These are phyloP conservation scores for Daldinia concentrica DNA, from an alignment of 495 filamentous ascomycete species.

Conservation along the genomic window DNA sequence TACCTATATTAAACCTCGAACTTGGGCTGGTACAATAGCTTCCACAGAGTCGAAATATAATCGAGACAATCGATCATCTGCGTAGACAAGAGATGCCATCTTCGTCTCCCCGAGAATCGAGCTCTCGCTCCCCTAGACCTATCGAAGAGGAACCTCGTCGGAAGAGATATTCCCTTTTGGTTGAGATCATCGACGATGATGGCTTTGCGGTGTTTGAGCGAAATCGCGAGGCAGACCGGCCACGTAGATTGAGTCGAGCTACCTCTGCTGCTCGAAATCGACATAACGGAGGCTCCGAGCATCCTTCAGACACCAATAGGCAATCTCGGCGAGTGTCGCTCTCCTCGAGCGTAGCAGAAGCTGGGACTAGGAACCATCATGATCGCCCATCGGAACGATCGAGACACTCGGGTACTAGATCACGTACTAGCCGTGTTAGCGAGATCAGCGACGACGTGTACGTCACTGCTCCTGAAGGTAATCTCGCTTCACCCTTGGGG, in stretches of 20 bases:
- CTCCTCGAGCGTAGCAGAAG: background rate
- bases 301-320: background rate
- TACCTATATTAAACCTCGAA: background rate
- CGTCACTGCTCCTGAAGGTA: background rate
- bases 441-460: background rate
- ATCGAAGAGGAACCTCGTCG: background rate
- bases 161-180: constrained; percentile 27
- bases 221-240: background rate
- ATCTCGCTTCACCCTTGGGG: background rate
- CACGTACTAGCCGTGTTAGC: background rate
- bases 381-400: background rate
- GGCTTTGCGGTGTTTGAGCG: background rate
- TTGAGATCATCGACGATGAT: constrained; percentile 30
- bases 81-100: constrained; percentile 18
- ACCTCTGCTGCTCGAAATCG: background rate
- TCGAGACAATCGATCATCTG: no score
- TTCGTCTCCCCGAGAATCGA: background rate
- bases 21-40: background rate
- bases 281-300: background rate
- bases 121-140: constrained; percentile 2
- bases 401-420: background rate
- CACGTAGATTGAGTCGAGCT: background rate
- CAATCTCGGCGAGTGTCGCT: background rate
- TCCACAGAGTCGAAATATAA: background rate
- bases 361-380: background rate